Evolutionary conservation across 2,329 filamentous ascomycete genomes (phyloP).

Genomic region (Penicillium sp.): DNA sequence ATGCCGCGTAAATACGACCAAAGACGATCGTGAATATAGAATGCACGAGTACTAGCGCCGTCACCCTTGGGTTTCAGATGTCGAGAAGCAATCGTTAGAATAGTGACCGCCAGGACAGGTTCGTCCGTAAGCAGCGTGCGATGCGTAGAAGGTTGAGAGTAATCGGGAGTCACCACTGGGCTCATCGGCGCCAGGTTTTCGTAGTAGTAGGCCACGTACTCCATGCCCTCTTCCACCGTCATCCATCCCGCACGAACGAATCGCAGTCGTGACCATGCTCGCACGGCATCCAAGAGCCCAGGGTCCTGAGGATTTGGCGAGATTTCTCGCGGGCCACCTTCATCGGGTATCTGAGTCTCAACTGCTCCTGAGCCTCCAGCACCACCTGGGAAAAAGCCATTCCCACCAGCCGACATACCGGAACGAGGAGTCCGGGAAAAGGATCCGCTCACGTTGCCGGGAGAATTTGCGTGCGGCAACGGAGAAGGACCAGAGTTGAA

Average conservation of each 20-base stretch:
- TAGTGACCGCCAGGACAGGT: slow-evolving; percentile 86
- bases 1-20: slow-evolving; percentile 94
- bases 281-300: slow-evolving; percentile 66
- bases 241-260: slow-evolving; percentile 99
- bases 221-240: slow-evolving; percentile 87
- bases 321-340: slow-evolving; percentile 32
- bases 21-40: slow-evolving; percentile 90
- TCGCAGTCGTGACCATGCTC: slow-evolving; percentile 87
- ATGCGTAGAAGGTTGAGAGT: slow-evolving; percentile 79
- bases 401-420: slow-evolving; percentile 49
- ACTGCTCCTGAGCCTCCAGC: slow-evolving; percentile 29
- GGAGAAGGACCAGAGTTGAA: slow-evolving; percentile 45
- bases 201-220: slow-evolving; percentile 96
- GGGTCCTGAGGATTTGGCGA: slow-evolving; percentile 40
- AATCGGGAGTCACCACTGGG: slow-evolving; percentile 90
- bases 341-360: slow-evolving; percentile 35
- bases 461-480: slow-evolving; percentile 40
- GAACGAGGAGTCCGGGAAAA: slow-evolving; percentile 44
- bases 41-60: slow-evolving; percentile 79
- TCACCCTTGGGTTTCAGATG: slow-evolving; percentile 80
- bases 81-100: slow-evolving; percentile 87
- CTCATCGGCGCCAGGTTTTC: slow-evolving; percentile 87
- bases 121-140: slow-evolving; percentile 82
- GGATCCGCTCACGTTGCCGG: slow-evolving; percentile 40
- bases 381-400: slow-evolving; percentile 53